These are phyloP conservation scores for Coemansia sp. DNA, from an alignment of 192 early-diverging fungal genomes.

Conservation along the genomic window DNA sequence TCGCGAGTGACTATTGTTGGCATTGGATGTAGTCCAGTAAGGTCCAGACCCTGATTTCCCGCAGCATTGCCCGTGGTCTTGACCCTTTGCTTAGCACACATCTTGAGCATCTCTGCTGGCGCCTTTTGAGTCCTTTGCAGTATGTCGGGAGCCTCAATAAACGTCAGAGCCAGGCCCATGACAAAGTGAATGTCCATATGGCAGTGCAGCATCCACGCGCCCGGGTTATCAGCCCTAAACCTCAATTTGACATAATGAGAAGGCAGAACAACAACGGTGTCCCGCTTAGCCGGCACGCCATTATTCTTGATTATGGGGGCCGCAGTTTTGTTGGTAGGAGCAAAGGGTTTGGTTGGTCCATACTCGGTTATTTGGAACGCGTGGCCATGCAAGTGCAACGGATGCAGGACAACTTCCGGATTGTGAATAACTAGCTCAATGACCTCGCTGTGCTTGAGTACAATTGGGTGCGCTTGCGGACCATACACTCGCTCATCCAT, in stretches of 20 bases:
- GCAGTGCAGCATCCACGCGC: slow-evolving; percentile 82
- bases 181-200: slow-evolving; percentile 59
- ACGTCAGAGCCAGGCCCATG: slow-evolving; percentile 64
- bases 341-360: slow-evolving; percentile 50
- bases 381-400: slow-evolving; percentile 82
- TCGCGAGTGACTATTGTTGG: slow-evolving; percentile 13
- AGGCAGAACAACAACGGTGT: slow-evolving; percentile 59
- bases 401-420: slow-evolving; percentile 60
- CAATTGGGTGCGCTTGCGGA: slow-evolving; percentile 57
- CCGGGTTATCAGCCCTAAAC: slow-evolving; percentile 76
- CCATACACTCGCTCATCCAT: slow-evolving; percentile 61
- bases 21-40: slow-evolving; percentile 55
- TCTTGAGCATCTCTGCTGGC: slow-evolving; percentile 53
- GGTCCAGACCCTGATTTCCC: slow-evolving; percentile 64
- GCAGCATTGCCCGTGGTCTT: slow-evolving; percentile 65
- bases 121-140: slow-evolving; percentile 53
- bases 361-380: slow-evolving; percentile 66
- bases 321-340: slow-evolving; percentile 13
- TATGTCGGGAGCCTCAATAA: slow-evolving; percentile 69
- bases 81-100: slow-evolving; percentile 60
- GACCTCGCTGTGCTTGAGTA: slow-evolving; percentile 60
- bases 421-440: slow-evolving; percentile 73
- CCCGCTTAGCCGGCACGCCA: slow-evolving; percentile 51
- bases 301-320: slow-evolving; percentile 17
- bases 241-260: slow-evolving; percentile 61